Conservation (phyloP, 768 basidiomycete species). For the Harrya chromipes region DNA sequence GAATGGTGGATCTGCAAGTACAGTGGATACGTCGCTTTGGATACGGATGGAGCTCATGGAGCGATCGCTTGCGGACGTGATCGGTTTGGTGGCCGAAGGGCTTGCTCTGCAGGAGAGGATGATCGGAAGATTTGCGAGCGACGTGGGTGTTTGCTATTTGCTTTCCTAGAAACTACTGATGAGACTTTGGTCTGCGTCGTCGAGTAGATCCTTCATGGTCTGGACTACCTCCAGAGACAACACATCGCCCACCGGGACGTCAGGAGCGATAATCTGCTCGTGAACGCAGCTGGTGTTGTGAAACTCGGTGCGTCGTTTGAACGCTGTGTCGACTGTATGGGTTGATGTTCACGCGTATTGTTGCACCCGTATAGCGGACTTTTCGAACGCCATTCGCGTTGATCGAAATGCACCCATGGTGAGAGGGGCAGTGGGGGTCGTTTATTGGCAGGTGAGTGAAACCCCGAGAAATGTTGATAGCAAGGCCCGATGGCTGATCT, state of each 20-base stretch:
- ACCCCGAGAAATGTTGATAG: not conserved
- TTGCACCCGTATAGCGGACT: slow-evolving; percentile 56
- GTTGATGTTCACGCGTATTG: not conserved
- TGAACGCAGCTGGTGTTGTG: slow-evolving; percentile 65
- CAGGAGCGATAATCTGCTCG: slow-evolving; percentile 76
- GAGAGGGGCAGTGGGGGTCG: slow-evolving; percentile 63
- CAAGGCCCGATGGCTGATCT: not conserved
- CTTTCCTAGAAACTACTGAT: not conserved
- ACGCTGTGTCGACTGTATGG: not conserved
- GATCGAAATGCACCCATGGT: slow-evolving; percentile 47
- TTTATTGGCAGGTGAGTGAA: slow-evolving; percentile 70
- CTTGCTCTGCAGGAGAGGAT: slow-evolving; percentile 64
- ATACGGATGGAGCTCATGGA: slow-evolving; percentile 91
- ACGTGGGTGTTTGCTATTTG: slow-evolving; percentile 50
- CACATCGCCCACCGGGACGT: slow-evolving; percentile 81
- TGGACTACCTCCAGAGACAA: slow-evolving; percentile 62
- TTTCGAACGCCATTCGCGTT: slow-evolving; percentile 71
- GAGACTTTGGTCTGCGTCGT: not conserved
- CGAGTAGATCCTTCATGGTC: slow-evolving; percentile 56
- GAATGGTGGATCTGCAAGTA: not conserved
- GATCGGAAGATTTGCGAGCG: slow-evolving; percentile 71
- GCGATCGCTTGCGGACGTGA: slow-evolving; percentile 78
- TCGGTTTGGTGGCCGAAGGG: slow-evolving; percentile 59
- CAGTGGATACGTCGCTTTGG: slow-evolving; percentile 65
- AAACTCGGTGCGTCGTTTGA: slow-evolving; percentile 59